Evolutionary conservation across 2,329 filamentous ascomycete genomes (phyloP).

Genomic region (Colletotrichum sp.): DNA sequence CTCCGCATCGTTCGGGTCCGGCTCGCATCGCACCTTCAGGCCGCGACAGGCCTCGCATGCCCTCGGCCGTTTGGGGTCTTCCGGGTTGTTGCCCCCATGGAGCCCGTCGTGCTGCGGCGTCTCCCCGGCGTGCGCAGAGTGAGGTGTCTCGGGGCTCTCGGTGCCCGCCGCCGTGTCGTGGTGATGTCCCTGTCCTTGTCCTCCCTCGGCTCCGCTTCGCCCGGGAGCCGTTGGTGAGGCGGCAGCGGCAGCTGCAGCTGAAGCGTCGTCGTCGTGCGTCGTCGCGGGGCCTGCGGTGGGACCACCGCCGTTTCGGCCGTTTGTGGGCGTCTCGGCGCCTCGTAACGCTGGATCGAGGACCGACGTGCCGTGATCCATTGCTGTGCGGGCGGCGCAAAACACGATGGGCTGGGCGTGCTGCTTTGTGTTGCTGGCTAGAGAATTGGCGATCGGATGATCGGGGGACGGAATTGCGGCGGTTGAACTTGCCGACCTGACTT

Average conservation of each 20-base stretch:
- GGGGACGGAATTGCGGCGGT: slow-evolving; percentile 16
- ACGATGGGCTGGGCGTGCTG: not conserved
- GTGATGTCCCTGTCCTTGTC: not conserved
- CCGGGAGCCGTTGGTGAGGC: not conserved
- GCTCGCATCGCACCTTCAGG: slow-evolving; percentile 85
- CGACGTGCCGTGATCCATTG: slow-evolving; percentile 11
- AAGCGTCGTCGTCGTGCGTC: not conserved
- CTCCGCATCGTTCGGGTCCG: slow-evolving; percentile 65
- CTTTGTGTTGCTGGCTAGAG: not conserved
- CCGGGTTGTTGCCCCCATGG: slow-evolving; percentile 20
- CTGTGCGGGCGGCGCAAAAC: not conserved
- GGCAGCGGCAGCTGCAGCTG: not conserved
- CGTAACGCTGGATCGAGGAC: slow-evolving; percentile 21
- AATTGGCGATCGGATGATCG: slow-evolving; percentile 11
- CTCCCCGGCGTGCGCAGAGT: slow-evolving; percentile 10
- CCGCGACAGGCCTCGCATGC: slow-evolving; percentile 79
- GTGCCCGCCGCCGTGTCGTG: not conserved
- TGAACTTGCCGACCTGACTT: slow-evolving; percentile 14
- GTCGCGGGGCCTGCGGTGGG: not conserved
- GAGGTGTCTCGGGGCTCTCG: slow-evolving; percentile 9
- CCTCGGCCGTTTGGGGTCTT: slow-evolving; percentile 68
- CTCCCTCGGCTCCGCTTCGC: not conserved
- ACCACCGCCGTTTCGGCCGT: not conserved
- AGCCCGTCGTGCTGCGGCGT: slow-evolving; percentile 6
- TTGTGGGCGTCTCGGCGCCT: not conserved